Percentiles rank a stretch among this genome's conserved stretches.
Conservation (phyloP, 169 alveolate species). For the Cryptosporidium tyzzeri region DNA sequence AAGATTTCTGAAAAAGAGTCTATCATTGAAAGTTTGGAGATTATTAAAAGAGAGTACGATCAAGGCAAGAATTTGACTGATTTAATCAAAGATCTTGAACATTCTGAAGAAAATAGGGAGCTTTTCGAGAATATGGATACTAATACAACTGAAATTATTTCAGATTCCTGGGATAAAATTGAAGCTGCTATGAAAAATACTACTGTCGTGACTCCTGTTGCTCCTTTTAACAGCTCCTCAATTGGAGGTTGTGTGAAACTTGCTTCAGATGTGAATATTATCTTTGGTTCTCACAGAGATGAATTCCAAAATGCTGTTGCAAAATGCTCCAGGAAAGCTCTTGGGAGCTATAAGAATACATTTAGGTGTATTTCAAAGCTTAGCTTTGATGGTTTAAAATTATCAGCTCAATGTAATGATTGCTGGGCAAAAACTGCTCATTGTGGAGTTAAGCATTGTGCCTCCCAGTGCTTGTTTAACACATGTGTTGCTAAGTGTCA, state of each 20-base stretch:
- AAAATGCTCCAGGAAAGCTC: slow-evolving; percentile 70
- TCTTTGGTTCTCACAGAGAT: slow-evolving; percentile 21
- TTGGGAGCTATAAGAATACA: slow-evolving; percentile 52
- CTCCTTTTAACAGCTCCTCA: slow-evolving; percentile 53
- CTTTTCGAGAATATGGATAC: neutral
- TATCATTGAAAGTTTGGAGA: neutral
- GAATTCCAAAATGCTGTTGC: slow-evolving; percentile 34
- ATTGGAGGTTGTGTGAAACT: slow-evolving; percentile 36
- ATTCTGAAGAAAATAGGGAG: neutral
- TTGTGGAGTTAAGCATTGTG: slow-evolving; percentile 64
- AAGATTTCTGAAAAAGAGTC: neutral
- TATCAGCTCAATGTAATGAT: slow-evolving; percentile 31
- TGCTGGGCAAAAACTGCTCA: slow-evolving; percentile 72
- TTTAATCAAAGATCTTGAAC: neutral
- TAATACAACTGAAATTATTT: neutral
- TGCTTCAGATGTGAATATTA: slow-evolving; percentile 32
- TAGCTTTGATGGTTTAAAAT: slow-evolving; percentile 3
- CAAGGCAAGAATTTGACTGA: neutral
- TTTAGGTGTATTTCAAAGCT: slow-evolving; percentile 29
- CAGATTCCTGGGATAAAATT: slow-evolving; percentile 39
- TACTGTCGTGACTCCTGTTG: slow-evolving; percentile 4
- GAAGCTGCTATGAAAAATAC: slow-evolving; percentile 39
- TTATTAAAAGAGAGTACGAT: neutral
- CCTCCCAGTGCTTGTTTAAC: slow-evolving; percentile 49
- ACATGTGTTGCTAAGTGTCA: slow-evolving; percentile 71